Evolutionary conservation across 306 rosid species (phyloP).

Genomic region (Cicer yamashitae): DNA sequence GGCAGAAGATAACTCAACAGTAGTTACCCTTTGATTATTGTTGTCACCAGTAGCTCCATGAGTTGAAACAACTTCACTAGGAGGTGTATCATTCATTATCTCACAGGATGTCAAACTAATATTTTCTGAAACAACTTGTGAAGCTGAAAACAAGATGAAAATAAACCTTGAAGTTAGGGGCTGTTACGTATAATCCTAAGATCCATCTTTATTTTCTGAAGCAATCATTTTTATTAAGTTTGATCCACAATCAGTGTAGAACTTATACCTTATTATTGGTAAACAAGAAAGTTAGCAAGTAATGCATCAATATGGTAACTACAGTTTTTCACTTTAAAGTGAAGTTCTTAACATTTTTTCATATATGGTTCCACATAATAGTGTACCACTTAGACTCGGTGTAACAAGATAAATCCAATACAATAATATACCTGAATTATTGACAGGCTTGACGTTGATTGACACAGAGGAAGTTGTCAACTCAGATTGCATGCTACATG

Average conservation of each 20-base stretch:
- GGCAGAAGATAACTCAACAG: conserved; percentile 43
- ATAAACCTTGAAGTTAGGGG: conserved; percentile 27
- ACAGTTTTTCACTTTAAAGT: not conserved
- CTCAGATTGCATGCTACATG: conserved; percentile 49
- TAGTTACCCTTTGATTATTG: conserved; percentile 48
- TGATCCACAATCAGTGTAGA: conserved; percentile 2
- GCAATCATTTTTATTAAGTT: not conserved
- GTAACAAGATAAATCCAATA: conserved; percentile 29
- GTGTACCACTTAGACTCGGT: not conserved
- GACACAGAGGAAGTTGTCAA: conserved; percentile 45
- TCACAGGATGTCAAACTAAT: conserved; percentile 44
- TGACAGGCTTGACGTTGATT: conserved; percentile 38
- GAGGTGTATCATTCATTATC: conserved; percentile 46
- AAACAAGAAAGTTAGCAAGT: conserved; percentile 26
- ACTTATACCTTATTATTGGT: conserved; percentile 18
- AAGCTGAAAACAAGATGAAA: conserved; percentile 52
- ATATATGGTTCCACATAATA: conserved; percentile 20
- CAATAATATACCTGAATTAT: conserved; percentile 66
- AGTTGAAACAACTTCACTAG: conserved; percentile 49
- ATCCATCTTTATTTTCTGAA: conserved; percentile 21
- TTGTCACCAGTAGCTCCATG: conserved; percentile 45
- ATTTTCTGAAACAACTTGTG: conserved; percentile 50
- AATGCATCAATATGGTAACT: conserved; percentile 27
- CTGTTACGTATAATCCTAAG: conserved; percentile 15
- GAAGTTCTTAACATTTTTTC: conserved; percentile 10